Evolutionary conservation across 1,284 basidiomycete species (phyloP).

Genomic region (Ustilago sp.): DNA sequence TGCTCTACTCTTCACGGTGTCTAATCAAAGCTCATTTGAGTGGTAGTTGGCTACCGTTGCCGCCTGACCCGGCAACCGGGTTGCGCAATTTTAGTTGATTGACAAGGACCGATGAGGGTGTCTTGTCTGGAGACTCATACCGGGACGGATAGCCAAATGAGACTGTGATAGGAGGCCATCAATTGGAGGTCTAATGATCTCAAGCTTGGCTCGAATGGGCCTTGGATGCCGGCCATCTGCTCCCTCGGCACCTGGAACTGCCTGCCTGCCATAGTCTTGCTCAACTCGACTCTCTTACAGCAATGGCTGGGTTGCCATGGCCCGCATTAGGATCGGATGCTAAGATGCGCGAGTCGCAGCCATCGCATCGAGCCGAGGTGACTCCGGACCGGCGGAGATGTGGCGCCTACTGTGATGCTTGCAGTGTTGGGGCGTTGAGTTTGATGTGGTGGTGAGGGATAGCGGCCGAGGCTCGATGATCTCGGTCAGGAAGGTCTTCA

Average conservation of each 20-base stretch:
- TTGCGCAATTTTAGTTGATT: not conserved
- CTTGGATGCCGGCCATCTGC: too few relatives aligned
- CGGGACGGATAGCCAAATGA: not conserved
- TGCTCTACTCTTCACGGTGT: not conserved
- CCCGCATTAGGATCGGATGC: not conserved
- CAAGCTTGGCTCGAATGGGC: too few relatives aligned
- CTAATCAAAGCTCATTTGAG: conserved; percentile 1
- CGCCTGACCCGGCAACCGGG: not conserved
- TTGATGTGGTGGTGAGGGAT: not conserved
- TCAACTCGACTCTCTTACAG: too few relatives aligned
- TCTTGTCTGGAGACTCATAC: not conserved
- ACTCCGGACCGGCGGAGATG: not conserved
- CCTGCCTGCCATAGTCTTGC: too few relatives aligned
- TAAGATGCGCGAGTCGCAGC: not conserved
- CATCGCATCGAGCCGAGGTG: not conserved
- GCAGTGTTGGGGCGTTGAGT: not conserved
- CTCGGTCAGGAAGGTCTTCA: not conserved
- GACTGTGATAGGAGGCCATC: not conserved
- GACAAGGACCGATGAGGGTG: not conserved
- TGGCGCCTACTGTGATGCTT: not conserved
- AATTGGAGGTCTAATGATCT: too few relatives aligned
- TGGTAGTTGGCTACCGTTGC: not conserved
- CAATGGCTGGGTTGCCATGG: too few relatives aligned
- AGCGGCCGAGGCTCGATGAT: not conserved
- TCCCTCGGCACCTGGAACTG: too few relatives aligned